Conservation (phyloP, 2,329 filamentous ascomycete genomes). For the Didymella lethalis region DNA sequence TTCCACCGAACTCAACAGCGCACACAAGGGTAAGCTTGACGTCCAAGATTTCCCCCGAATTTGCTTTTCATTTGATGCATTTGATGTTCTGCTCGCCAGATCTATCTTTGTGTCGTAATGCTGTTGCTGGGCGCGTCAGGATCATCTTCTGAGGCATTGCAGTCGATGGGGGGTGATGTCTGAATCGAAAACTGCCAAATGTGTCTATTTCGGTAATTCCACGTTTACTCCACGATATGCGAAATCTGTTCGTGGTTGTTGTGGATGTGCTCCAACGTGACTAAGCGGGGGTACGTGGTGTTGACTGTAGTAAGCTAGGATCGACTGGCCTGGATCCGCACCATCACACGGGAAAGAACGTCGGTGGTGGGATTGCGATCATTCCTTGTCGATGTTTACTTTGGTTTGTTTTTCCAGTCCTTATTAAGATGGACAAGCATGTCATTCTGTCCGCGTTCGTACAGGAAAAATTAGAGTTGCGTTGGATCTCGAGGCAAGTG, state of each 20-base stretch:
- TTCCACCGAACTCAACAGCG: constrained; percentile 15
- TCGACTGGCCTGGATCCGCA: background rate
- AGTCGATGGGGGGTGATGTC: background rate
- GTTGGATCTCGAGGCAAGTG: no score
- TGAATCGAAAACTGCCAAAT: background rate
- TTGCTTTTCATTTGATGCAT: background rate
- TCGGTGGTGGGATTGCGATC: background rate
- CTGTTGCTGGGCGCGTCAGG: background rate
- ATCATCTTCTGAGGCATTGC: background rate
- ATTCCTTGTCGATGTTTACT: background rate
- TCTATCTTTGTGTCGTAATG: background rate
- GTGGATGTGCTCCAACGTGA: background rate
- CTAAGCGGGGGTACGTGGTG: constrained; percentile 16
- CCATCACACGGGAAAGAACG: background rate
- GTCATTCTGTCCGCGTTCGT: background rate
- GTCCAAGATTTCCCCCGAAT: background rate
- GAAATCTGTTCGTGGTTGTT: constrained; percentile 1
- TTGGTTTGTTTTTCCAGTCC: background rate
- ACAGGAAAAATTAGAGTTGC: no score
- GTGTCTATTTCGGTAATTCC: background rate
- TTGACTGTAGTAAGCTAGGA: constrained; percentile 1
- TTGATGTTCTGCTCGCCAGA: background rate
- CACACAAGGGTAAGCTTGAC: constrained; percentile 10
- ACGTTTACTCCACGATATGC: background rate
- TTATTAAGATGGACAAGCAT: background rate